Base-by-base conservation (phyloP, 1,139 yeast genomes). In the Eremothecium coryli region DNA sequence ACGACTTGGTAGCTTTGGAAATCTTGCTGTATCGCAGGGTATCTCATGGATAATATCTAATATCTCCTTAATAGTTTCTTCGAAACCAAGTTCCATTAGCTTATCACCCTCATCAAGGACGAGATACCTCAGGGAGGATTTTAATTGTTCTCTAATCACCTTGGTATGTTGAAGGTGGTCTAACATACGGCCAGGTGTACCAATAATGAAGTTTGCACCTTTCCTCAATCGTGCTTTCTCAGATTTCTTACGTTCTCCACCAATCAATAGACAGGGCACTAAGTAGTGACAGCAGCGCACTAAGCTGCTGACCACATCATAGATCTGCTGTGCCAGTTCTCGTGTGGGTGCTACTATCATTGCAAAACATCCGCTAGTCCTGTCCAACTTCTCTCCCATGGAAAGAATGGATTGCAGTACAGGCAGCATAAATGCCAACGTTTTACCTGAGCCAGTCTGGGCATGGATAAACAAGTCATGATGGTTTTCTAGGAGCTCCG, bases 391-490 rank as follows among this genome's bases (percentile, higher is more conserved):
- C 30, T 62, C 56, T 29, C 70, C 59, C 80, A 84, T 76, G 8
- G 45, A 39, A 26, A 56, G 40, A 17, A 57, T 47, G 5, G 48
- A 42, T 21, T 56, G 45, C 23, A 90, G 62, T n/a, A 90, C 76
- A 0, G 98, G 98, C 31, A 90, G 63, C 10, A 80, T 65, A 55
- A 84, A 90, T 0, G 97, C 77, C 40, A 88, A 61, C 0, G 97
- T 86, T 56, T 88, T 88, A 58, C 97, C 97, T 0, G 95, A 84
- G 35, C 97, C 97, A 0, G 97, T 88, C 58, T 86, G 96, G 0
- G 97, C 95, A 52, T 84, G 93, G 33, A 86, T 82, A 46, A 88
- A 81, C 38, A 85, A 62, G 58, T 88, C 96, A 12, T 41, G 32
- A 12, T 33, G 27, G 11, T 37, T 31, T 9, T 44, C 37, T 2